phyloP scores from a whole-genome alignment of 495 filamentous ascomycete genomes.

The Terfezia boudieri region DNA sequence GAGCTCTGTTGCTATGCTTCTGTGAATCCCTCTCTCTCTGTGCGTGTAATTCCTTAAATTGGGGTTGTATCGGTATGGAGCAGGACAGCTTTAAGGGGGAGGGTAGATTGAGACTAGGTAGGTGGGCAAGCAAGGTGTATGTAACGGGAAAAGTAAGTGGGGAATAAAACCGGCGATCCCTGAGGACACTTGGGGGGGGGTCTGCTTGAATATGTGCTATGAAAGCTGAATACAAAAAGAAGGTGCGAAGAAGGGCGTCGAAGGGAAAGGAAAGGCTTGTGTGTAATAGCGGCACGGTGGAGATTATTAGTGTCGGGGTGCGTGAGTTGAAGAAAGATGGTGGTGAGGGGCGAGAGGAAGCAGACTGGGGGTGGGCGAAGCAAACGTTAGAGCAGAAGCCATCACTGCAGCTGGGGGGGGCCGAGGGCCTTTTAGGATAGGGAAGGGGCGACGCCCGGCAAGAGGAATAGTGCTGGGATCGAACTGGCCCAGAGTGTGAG shows the following conservation, averaged over 20 bases:
- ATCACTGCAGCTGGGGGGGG: not conserved
- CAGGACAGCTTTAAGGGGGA: not conserved
- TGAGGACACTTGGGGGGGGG: no score
- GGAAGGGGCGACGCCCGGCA: not conserved
- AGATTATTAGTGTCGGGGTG: not conserved
- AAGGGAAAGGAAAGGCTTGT: no score
- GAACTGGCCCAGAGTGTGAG: no score
- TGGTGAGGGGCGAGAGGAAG: slow-evolving; percentile 1
- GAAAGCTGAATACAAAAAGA: no score
- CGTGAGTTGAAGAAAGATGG: not conserved
- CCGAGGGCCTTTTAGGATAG: not conserved
- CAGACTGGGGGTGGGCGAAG: slow-evolving; percentile 4
- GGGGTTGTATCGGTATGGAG: no score
- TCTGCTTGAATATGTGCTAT: no score
- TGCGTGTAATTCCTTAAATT: no score
- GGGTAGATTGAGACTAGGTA: not conserved
- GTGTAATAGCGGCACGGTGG: no score
- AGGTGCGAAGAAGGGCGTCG: no score
- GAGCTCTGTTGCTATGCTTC: slow-evolving; percentile 1
- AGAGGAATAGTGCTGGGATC: not conserved
- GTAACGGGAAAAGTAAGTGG: no score
- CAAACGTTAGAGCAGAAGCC: not conserved
- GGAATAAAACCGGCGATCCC: no score
- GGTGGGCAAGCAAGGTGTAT: slow-evolving; percentile 3
- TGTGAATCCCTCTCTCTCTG: not conserved